phyloP scores from a whole-genome alignment of 805 yeast species.

The Diddensiella santjacobensis region DNA sequence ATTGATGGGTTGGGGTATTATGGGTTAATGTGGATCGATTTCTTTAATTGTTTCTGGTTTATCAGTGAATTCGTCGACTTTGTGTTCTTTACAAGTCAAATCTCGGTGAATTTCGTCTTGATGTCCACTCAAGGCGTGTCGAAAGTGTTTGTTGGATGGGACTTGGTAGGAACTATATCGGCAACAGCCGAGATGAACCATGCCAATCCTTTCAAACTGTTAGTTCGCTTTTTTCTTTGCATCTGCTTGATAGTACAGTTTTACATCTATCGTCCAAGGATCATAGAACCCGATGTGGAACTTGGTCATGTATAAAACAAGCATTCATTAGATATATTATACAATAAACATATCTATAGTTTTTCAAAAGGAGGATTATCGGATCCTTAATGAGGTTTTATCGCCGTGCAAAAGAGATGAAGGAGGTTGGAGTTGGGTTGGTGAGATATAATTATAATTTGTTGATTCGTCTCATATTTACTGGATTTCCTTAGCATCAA shows the following conservation, averaged over 20 bases:
- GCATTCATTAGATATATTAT: conserved; percentile 3
- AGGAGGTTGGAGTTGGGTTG: too few relatives aligned
- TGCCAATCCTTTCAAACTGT: conserved; percentile 1
- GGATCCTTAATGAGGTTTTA: too few relatives aligned
- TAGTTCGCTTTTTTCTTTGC: neutral
- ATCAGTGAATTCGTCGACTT: conserved; percentile 10
- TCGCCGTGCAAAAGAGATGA: too few relatives aligned
- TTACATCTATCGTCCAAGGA: neutral
- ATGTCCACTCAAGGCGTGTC: conserved; percentile 3
- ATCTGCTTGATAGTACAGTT: neutral
- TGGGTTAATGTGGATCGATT: conserved; percentile 18
- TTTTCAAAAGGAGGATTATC: neutral
- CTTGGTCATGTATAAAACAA: neutral
- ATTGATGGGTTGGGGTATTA: conserved; percentile 13
- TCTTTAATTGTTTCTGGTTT: conserved; percentile 14
- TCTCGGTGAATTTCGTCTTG: conserved; percentile 12
- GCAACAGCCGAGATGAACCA: neutral
- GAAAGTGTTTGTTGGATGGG: conserved; percentile 1
- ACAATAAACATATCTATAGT: neutral
- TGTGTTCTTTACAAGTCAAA: conserved; percentile 12
- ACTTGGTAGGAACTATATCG: neutral
- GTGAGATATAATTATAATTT: neutral
- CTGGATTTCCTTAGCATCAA: conserved; percentile 68
- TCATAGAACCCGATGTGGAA: neutral
- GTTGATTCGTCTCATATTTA: neutral